Conservation (phyloP, 2,329 filamentous ascomycete species). For the Paraphaeosphaeria minitans region DNA sequence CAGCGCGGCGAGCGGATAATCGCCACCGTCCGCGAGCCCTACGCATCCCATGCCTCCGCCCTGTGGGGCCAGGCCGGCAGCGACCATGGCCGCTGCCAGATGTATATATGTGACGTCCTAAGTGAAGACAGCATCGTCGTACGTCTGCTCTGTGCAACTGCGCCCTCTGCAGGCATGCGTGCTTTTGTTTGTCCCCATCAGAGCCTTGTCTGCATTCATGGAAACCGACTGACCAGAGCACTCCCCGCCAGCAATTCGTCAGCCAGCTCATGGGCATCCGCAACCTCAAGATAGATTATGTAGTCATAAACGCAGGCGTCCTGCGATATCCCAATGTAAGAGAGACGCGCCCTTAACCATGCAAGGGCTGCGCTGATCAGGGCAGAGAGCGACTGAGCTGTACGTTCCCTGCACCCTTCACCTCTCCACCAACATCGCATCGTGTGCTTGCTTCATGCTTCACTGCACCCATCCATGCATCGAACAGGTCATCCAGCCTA, state of each 20-base stretch:
- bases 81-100: slow-evolving; percentile 54
- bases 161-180: background rate
- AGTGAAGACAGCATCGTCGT: slow-evolving; percentile 57
- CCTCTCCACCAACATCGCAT: slow-evolving; percentile 12
- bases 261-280: slow-evolving; percentile 46
- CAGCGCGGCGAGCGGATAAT: slow-evolving; percentile 55
- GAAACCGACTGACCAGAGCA: slow-evolving; percentile 19
- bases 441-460: background rate
- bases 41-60: slow-evolving; percentile 46
- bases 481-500: too few relatives aligned
- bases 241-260: slow-evolving; percentile 52
- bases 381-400: slow-evolving; percentile 58
- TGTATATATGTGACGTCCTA: slow-evolving; percentile 60
- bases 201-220: too few relatives aligned
- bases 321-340: slow-evolving; percentile 62
- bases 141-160: slow-evolving; percentile 17
- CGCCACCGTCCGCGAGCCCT: slow-evolving; percentile 56
- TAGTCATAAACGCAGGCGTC: slow-evolving; percentile 63
- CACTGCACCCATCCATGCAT: too few relatives aligned
- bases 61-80: slow-evolving; percentile 50
- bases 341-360: slow-evolving; percentile 18
- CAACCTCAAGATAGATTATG: slow-evolving; percentile 56
- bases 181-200: background rate
- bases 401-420: slow-evolving; percentile 36
- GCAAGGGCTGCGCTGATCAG: slow-evolving; percentile 25